Conservation (phyloP, 2,329 filamentous ascomycete species). For the Penicillium sp. region DNA sequence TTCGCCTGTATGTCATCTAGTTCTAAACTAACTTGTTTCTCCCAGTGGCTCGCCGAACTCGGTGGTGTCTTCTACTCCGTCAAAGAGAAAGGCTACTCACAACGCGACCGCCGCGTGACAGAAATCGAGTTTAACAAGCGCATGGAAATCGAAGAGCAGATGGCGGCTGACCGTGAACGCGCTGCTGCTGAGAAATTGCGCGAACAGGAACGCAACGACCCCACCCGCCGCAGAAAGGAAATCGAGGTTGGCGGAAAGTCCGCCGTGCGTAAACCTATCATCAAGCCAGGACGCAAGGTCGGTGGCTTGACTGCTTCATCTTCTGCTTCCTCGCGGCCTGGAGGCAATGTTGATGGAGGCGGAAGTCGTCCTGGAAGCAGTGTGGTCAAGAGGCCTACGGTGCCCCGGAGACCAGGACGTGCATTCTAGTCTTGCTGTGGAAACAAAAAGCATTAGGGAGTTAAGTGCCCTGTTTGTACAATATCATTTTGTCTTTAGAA, state of each 20-base stretch:
- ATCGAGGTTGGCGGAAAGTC: constrained; percentile 33
- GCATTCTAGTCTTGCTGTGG: constrained; percentile 24
- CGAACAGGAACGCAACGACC: constrained; percentile 36
- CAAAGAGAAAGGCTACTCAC: constrained; percentile 95
- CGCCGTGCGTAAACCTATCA: constrained; percentile 33
- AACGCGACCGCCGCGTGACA: constrained; percentile 77
- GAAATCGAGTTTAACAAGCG: constrained; percentile 90
- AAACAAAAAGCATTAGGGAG: not conserved
- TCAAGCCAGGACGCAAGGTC: constrained; percentile 25
- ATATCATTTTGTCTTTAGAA: not conserved
- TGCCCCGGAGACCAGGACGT: constrained; percentile 34
- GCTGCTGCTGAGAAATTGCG: constrained; percentile 40
- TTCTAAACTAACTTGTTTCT: constrained; percentile 3
- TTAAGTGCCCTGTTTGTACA: not conserved
- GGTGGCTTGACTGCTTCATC: constrained; percentile 31
- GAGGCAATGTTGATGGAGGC: constrained; percentile 8
- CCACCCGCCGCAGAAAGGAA: constrained; percentile 33
- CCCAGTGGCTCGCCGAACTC: constrained; percentile 82
- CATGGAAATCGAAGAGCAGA: constrained; percentile 90
- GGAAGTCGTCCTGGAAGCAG: constrained; percentile 28
- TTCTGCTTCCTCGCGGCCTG: constrained; percentile 22
- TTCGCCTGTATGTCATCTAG: not conserved
- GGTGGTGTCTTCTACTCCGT: constrained; percentile 96
- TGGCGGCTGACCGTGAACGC: constrained; percentile 76
- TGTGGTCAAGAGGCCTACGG: constrained; percentile 39